Percentiles rank a stretch among this genome's conserved stretches.
phyloP scores from a whole-genome alignment of 148 eudicot genomes.

The Arctostaphylos glauca region DNA sequence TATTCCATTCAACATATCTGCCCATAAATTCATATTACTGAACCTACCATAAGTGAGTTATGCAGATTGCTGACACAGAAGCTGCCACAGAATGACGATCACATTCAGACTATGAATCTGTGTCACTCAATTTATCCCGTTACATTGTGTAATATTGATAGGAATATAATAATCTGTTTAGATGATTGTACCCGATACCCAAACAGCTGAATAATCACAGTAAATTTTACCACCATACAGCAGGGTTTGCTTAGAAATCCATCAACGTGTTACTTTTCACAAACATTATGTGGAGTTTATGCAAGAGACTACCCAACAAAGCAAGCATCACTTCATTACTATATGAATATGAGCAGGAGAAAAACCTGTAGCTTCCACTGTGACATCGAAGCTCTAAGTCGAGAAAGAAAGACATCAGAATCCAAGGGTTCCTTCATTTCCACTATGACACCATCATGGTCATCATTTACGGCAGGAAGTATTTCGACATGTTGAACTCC shows the following conservation, averaged over 20 bases:
- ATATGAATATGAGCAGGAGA: neutral
- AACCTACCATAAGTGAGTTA: too few species aligned
- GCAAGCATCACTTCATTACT: neutral
- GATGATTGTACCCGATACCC: neutral
- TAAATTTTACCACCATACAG: neutral
- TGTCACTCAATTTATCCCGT: neutral
- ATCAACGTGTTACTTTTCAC: neutral
- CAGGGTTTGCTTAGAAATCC: neutral
- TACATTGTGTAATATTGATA: neutral
- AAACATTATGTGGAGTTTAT: neutral
- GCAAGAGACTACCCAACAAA: neutral
- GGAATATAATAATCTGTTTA: neutral
- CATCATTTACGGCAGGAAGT: conserved; percentile 59
- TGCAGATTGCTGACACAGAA: neutral
- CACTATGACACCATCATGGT: conserved; percentile 67
- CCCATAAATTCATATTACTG: neutral
- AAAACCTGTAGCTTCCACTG: conserved; percentile 53
- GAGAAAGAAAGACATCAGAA: conserved; percentile 33
- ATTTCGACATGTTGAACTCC: conserved; percentile 24
- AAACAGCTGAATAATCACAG: neutral
- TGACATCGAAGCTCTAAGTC: conserved; percentile 60
- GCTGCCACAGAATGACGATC: neutral
- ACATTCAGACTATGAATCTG: neutral
- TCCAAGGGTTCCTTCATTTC: conserved; percentile 66
- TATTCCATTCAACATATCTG: neutral